phyloP scores from a whole-genome alignment of 2,329 filamentous ascomycete genomes.

The Apiospora aurea region DNA sequence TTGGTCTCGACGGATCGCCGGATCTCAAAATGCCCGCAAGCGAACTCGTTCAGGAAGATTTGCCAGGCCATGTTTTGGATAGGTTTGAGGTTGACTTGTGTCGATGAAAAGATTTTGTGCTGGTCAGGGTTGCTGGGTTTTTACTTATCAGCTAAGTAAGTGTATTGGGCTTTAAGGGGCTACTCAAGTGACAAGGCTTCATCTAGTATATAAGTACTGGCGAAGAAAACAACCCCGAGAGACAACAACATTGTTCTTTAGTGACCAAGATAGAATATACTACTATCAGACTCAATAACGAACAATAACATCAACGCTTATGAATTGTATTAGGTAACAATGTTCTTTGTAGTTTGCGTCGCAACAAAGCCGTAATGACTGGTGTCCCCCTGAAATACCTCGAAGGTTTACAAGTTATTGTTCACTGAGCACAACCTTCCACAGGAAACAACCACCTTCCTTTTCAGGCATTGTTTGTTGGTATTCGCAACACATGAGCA shows the following conservation, averaged over 20 bases:
- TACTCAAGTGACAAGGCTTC: background rate
- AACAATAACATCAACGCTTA: background rate
- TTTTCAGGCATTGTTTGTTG: background rate
- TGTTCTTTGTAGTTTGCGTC: background rate
- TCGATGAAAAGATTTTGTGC: background rate
- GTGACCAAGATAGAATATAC: background rate
- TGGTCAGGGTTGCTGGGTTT: background rate
- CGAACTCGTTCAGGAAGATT: constrained; percentile 1
- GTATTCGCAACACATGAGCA: too few relatives aligned
- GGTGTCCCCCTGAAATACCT: background rate
- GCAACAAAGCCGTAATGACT: background rate
- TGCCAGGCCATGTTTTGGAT: background rate
- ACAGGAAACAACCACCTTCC: background rate
- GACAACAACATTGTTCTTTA: background rate
- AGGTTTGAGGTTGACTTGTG: background rate
- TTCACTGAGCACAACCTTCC: background rate
- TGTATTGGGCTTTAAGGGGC: background rate
- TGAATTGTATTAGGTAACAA: background rate
- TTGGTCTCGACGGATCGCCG: background rate
- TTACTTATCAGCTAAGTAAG: background rate
- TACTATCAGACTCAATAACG: background rate
- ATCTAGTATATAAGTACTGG: background rate
- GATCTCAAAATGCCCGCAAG: background rate
- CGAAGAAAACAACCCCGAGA: background rate
- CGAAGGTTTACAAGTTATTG: background rate